Percentiles rank a stretch among this genome's conserved stretches.
Evolutionary conservation across 371 early-diverging fungal species (phyloP).

Genomic region (Mucor plumbeus): DNA sequence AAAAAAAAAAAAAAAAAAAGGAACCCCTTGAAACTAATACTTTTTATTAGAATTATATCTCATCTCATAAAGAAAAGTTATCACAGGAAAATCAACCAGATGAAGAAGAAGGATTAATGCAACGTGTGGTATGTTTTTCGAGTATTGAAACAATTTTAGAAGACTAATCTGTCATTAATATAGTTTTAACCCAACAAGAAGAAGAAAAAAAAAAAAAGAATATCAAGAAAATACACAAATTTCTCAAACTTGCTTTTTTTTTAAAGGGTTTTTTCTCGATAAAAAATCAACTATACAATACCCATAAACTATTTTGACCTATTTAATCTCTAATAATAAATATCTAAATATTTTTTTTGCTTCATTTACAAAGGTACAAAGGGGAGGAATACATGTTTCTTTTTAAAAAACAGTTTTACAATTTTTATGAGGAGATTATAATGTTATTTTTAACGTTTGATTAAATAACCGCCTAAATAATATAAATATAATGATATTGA

Average conservation of each 20-base stretch:
- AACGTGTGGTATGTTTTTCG: constrained; percentile 10
- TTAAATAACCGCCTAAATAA: constrained; percentile 8
- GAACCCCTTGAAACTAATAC: background rate
- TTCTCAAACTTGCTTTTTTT: background rate
- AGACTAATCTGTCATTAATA: background rate
- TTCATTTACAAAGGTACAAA: background rate
- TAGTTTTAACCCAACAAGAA: constrained; percentile 7
- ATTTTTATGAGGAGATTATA: constrained; percentile 3
- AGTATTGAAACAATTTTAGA: background rate
- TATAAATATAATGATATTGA: constrained; percentile 7
- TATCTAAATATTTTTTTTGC: background rate
- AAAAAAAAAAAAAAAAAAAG: too few relatives aligned
- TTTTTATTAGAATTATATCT: constrained; percentile 12
- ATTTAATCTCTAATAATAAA: constrained; percentile 2
- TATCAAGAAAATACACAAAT: background rate
- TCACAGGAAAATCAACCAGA: constrained; percentile 12
- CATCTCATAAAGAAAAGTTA: background rate
- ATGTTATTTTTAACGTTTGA: constrained; percentile 6
- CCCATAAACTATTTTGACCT: background rate
- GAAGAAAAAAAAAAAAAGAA: background rate
- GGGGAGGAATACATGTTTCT: background rate
- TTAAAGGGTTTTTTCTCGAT: background rate
- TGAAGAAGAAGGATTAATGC: constrained; percentile 23
- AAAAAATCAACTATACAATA: background rate
- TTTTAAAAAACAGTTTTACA: constrained; percentile 1